Base-by-base conservation (phyloP, 768 basidiomycete genomes). In the Agrocybe pediades region DNA sequence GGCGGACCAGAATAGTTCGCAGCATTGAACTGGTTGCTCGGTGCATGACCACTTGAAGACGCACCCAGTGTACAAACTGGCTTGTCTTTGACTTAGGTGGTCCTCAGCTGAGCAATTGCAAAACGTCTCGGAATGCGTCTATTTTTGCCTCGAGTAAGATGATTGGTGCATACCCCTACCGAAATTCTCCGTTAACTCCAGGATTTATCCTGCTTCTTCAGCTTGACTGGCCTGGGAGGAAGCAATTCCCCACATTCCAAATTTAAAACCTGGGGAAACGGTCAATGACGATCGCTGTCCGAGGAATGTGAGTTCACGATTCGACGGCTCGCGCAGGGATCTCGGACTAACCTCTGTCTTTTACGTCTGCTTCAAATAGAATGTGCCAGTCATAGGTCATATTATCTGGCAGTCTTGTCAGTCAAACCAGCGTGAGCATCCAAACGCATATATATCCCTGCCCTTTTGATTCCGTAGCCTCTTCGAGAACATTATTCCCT, bases 401-500 rank as follows among this genome's bases (percentile, higher is more conserved):
- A 21, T 21, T 9, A 24, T 33, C 45, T 41, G 26, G 36, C 55
- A 44, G 44, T 29, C 49, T 51, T 56, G 45, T 26, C 49, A 25
- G 33, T 20, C 24, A 13, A 36, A 36, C 4, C 47, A 56, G 42
- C 49, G 45, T 46, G 49, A 51, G 49, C 20, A n/a, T 41, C 30
- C 26, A 13, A 26, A 41, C 29, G 39, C 44, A 41, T 56, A 56
- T 51, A 47, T 51, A 39, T 41, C 49, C n/a, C n/a, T 36, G 13
- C 17, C 9, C n/a, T 33, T 30, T 25, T 26, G 13, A 13, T 23
- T 30, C 42, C 39, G 39, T 46, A 25, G 15, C 43, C 59, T 52
- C 49, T 57, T 54, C 49, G 44, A 43, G 59, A 40, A 60, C 48
- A 25, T 33, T 50, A 42, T 60, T 60, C 59, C 56, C 59, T 57